Evolutionary conservation across 257 asterid species (phyloP).

Genomic region (Jaltomata sinuosa): DNA sequence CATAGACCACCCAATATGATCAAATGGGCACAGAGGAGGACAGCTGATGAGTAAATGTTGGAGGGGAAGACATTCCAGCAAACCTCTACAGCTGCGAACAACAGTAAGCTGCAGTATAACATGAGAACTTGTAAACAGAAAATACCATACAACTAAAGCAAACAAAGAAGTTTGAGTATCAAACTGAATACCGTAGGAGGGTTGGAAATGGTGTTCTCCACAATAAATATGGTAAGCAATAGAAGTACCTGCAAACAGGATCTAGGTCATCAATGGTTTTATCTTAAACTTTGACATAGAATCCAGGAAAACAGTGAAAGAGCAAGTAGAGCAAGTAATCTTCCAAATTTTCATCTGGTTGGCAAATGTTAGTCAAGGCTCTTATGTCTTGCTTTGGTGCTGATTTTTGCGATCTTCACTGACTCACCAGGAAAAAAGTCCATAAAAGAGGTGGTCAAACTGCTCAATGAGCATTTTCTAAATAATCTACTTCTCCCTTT

Average conservation of each 20-base stretch:
- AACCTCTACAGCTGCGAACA: slow-evolving; percentile 53
- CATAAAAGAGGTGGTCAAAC: background rate
- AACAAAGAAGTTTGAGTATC: background rate
- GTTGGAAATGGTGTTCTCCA: slow-evolving; percentile 83
- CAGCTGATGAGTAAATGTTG: slow-evolving; percentile 44
- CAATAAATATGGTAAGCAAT: slow-evolving; percentile 72
- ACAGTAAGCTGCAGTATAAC: slow-evolving; percentile 41
- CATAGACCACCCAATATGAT: slow-evolving; percentile 59
- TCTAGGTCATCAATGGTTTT: background rate
- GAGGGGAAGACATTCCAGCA: slow-evolving; percentile 95
- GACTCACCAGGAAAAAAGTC: background rate
- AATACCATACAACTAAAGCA: background rate
- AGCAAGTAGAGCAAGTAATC: background rate
- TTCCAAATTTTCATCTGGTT: background rate
- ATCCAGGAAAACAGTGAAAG: background rate
- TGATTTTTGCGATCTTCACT: background rate
- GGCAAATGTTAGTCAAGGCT: background rate
- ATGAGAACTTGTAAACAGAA: background rate
- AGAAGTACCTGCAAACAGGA: slow-evolving; percentile 66
- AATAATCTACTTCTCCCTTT: background rate
- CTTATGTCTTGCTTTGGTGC: background rate
- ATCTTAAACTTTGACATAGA: background rate
- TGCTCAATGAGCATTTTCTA: background rate
- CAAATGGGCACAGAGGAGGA: slow-evolving; percentile 62
- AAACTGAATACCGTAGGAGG: slow-evolving; percentile 41